These are phyloP conservation scores for Globisporangium spiculum DNA, from an alignment of 352 stramenopile species.

Conservation along the genomic window DNA sequence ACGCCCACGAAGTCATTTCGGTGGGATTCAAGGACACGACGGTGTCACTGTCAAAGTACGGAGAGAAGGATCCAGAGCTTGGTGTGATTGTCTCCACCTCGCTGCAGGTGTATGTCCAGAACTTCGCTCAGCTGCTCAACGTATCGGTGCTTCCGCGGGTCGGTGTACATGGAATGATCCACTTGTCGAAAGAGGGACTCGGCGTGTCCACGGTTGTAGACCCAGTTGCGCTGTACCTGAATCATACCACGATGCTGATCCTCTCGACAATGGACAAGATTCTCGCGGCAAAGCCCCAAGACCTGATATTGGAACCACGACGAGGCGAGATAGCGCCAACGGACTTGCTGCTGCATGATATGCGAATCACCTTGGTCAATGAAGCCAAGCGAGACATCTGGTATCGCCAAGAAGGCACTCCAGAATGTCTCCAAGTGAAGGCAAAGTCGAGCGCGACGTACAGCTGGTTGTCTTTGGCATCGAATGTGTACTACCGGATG, in stretches of 20 bases:
- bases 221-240: constrained; percentile 55
- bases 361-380: constrained; percentile 65
- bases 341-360: constrained; percentile 38
- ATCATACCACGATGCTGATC: constrained; percentile 67
- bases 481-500: constrained; percentile 46
- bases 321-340: background rate
- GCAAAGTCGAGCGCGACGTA: constrained; percentile 38
- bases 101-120: constrained; percentile 64
- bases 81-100: constrained; percentile 38
- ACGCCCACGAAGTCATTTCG: constrained; percentile 58
- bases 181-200: constrained; percentile 27
- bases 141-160: constrained; percentile 61
- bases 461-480: constrained; percentile 66
- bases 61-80: constrained; percentile 18
- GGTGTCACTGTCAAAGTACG: constrained; percentile 30
- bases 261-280: constrained; percentile 55
- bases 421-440: constrained; percentile 43
- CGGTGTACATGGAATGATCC: constrained; percentile 40
- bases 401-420: constrained; percentile 67
- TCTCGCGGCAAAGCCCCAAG: constrained; percentile 17
- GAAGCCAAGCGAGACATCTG: constrained; percentile 36
- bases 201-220: constrained; percentile 51
- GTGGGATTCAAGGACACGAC: constrained; percentile 43
- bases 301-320: background rate
- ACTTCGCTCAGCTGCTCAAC: constrained; percentile 68